Conservation (phyloP, 2,329 filamentous ascomycete species). For the Aspergillus pseudonomiae region DNA sequence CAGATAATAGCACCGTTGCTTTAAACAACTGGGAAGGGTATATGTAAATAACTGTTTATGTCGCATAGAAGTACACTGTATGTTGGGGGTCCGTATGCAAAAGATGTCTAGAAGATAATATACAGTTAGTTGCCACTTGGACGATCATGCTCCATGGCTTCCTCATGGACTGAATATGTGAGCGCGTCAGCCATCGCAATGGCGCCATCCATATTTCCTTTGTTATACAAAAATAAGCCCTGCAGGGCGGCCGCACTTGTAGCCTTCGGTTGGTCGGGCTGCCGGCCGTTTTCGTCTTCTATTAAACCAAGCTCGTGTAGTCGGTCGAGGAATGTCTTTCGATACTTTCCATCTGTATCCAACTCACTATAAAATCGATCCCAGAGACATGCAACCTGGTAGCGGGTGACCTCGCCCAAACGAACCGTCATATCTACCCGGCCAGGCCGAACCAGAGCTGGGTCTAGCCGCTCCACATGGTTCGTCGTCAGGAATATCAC, state of each 20-base stretch:
- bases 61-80: conserved; percentile 4
- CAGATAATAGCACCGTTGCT: background rate
- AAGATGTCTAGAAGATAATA: conserved; percentile 15
- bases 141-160: conserved; percentile 26
- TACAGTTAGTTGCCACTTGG: conserved; percentile 22
- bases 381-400: conserved; percentile 88
- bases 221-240: conserved; percentile 93
- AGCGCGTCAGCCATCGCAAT: conserved; percentile 71
- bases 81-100: background rate
- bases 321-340: conserved; percentile 69
- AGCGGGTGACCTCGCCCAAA: conserved; percentile 82
- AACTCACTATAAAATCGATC: conserved; percentile 90
- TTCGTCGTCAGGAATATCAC: conserved; percentile 95
- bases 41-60: background rate
- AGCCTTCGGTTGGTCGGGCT: conserved; percentile 50
- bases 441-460: conserved; percentile 85
- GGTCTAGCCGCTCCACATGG: conserved; percentile 85
- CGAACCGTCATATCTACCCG: conserved; percentile 91
- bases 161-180: conserved; percentile 35
- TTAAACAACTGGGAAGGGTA: background rate
- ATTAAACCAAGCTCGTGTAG: conserved; percentile 73
- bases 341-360: conserved; percentile 65
- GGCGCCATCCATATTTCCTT: conserved; percentile 84
- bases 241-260: conserved; percentile 92
- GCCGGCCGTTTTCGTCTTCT: conserved; percentile 55